Conservation (phyloP, 1,139 yeast species). For the Candida labiduridarum region DNA sequence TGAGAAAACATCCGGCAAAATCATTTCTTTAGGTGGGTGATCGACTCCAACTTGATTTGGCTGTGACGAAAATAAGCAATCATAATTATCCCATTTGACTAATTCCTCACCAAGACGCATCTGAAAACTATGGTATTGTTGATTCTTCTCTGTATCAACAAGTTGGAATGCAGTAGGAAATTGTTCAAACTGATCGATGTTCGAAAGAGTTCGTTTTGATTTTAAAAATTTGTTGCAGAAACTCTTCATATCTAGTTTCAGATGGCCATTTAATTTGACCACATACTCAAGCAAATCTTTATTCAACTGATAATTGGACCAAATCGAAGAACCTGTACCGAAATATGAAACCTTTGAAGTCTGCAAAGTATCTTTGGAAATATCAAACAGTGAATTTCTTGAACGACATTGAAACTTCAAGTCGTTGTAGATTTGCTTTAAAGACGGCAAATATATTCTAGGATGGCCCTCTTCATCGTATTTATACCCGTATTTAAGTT, state of each 20-base stretch:
- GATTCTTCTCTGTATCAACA: slow-evolving; percentile 23
- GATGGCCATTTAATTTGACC: slow-evolving; percentile 26
- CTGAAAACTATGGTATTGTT: slow-evolving; percentile 7
- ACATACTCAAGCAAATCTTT: slow-evolving; percentile 35
- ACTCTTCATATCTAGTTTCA: slow-evolving; percentile 13
- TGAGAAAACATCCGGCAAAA: slow-evolving; percentile 2
- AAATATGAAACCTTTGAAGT: slow-evolving; percentile 15
- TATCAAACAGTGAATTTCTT: slow-evolving; percentile 19
- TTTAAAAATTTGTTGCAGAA: slow-evolving; percentile 19
- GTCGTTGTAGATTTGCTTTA: slow-evolving; percentile 64
- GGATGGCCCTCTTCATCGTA: slow-evolving; percentile 16
- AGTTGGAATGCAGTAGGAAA: slow-evolving; percentile 34
- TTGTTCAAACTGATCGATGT: slow-evolving; percentile 6
- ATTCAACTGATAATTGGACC: slow-evolving; percentile 38
- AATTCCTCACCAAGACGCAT: slow-evolving; percentile 22
- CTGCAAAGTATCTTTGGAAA: slow-evolving; percentile 21
- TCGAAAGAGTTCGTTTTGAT: background rate
- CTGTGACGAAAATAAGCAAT: slow-evolving; percentile 13
- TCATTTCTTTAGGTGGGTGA: background rate
- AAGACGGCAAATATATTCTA: slow-evolving; percentile 52
- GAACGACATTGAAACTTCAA: slow-evolving; percentile 57
- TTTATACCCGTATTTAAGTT: slow-evolving; percentile 16
- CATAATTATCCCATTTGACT: slow-evolving; percentile 22
- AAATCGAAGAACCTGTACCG: slow-evolving; percentile 24
- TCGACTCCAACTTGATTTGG: background rate